Conservation (phyloP, 345 rosid species). For the Lumnitzera littorea region DNA sequence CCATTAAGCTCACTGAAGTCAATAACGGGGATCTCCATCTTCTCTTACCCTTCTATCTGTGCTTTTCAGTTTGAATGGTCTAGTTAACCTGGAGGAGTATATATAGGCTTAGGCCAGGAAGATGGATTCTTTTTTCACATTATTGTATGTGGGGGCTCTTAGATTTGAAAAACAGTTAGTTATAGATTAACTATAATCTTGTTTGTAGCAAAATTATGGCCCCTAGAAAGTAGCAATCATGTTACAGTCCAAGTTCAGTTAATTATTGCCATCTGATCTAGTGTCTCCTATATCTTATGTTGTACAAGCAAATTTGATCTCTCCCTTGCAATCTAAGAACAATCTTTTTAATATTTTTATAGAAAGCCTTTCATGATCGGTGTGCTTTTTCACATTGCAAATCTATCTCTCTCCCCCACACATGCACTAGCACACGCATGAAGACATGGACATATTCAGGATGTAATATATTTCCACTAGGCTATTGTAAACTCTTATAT, state of each 20-base stretch:
- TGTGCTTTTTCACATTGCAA: constrained; percentile 14
- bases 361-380: constrained; percentile 12
- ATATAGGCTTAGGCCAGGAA: constrained; percentile 23
- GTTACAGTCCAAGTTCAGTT: constrained; percentile 33
- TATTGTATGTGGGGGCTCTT: constrained; percentile 1
- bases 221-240: constrained; percentile 14
- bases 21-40: constrained; percentile 60
- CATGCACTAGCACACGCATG: neutral
- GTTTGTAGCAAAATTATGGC: constrained; percentile 5
- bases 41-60: neutral
- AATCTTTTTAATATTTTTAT: constrained; percentile 4
- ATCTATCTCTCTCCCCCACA: neutral
- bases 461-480: constrained; percentile 9
- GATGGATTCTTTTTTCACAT: neutral
- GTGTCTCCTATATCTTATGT: constrained; percentile 13
- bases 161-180: constrained; percentile 10
- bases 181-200: constrained; percentile 6
- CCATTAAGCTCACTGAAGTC: constrained; percentile 61
- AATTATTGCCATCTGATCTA: constrained; percentile 30
- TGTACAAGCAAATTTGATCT: constrained; percentile 11
- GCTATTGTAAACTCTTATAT: neutral
- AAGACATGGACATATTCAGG: neutral
- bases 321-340: constrained; percentile 20
- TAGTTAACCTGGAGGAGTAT: constrained; percentile 17
- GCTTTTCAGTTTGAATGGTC: constrained; percentile 15